These are phyloP conservation scores for Coemansia sp. DNA, from an alignment of 192 early-diverging fungal genomes.

Conservation along the genomic window DNA sequence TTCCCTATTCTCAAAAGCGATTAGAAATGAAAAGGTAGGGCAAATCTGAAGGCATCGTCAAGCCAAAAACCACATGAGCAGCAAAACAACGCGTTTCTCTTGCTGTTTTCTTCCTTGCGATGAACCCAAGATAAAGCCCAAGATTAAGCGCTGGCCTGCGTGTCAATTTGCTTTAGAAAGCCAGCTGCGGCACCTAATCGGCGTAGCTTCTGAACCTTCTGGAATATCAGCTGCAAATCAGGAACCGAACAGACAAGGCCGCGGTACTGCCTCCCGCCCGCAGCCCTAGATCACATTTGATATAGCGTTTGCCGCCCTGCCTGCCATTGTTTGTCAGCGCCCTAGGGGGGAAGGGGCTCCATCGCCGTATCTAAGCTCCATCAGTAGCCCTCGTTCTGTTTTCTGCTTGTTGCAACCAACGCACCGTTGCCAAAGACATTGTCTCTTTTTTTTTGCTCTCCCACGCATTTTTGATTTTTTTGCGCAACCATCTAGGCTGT, in stretches of 20 bases:
- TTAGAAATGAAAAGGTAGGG: not conserved
- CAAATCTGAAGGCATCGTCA: not conserved
- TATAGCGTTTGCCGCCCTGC: not conserved
- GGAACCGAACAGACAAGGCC: not conserved
- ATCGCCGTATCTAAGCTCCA: not conserved
- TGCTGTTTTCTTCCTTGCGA: not conserved
- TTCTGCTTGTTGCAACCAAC: not conserved
- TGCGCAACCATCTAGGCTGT: not conserved
- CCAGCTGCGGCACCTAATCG: too few species aligned
- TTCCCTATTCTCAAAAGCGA: not conserved
- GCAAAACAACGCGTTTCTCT: not conserved
- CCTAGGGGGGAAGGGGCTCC: not conserved
- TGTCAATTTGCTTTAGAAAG: not conserved
- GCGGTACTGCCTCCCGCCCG: not conserved
- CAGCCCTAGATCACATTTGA: not conserved
- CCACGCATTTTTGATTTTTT: not conserved
- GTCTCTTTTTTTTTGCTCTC: not conserved
- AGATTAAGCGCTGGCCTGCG: not conserved
- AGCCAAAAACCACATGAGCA: not conserved
- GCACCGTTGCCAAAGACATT: not conserved
- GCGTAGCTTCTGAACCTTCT: too few species aligned
- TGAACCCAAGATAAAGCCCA: not conserved
- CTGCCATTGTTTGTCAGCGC: not conserved
- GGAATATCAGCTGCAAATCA: too few species aligned
- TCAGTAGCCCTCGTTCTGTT: not conserved